Base-by-base conservation (phyloP, 2,329 filamentous ascomycete genomes). In the Dactylellina sp. region DNA sequence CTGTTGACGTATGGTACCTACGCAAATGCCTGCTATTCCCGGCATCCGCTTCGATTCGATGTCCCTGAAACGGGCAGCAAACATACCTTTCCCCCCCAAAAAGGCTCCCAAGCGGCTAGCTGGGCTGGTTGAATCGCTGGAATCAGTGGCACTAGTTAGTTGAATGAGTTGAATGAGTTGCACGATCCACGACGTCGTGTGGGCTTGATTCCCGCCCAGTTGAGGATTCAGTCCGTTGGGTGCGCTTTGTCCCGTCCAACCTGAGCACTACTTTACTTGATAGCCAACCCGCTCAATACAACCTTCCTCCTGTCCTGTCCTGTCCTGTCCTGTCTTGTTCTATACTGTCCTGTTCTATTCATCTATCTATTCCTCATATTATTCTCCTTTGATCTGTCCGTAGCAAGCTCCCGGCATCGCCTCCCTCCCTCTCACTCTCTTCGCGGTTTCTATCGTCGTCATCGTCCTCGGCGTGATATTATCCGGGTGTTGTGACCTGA, bases 1-100 rank as follows among this genome's bases (percentile, higher is more conserved):
- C 40, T 44, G 63, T 46, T 68, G 63, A 60, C 53, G 63, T 68
- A n/a, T n/a, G n/a, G n/a, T n/a, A n/a, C n/a, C n/a, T n/a, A n/a
- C n/a, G n/a, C n/a, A n/a, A n/a, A n/a, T n/a, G 52, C 28, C 28
- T 68, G 50, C 49, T 52, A 16, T 55, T 39, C 50, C 50, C 49
- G 49, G 49, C n/a, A n/a, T 16, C 25, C 46, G 14, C 6, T 25
- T 52, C 49, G 49, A 52, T 37, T 52, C 49, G 49, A 52, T 37
- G 49, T 11, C 7, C 49, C 49, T 35, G 24, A 32, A 52, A 52
- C 49, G 14, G 46, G 32, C 32, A 40, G 12, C 37, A 40, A 40
- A 40, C 37, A 14, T 40, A 16, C 37, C 32, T 35, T 6, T 35
- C 12, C 32, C 12, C 32, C 4, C n/a, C n/a, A n/a, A n/a, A n/a